Conservation (phyloP, 257 asterid genomes). For the Solanum rostratum region DNA sequence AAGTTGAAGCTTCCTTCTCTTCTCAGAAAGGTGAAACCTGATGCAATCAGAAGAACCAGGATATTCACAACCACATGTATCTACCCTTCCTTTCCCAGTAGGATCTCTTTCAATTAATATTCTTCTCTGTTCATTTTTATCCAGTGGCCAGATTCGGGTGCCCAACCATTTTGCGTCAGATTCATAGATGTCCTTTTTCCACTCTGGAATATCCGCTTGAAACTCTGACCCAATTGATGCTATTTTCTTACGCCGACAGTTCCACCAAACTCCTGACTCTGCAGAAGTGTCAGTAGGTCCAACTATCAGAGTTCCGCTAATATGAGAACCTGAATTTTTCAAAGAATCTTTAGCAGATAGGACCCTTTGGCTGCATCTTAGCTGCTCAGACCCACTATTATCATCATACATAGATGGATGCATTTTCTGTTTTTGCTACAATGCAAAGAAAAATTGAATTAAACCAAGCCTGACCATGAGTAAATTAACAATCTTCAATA, state of each 20-base stretch:
- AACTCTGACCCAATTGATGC: conserved; percentile 26
- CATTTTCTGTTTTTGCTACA: conserved; percentile 79
- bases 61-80: conserved; percentile 27
- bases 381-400: conserved; percentile 30
- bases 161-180: conserved; percentile 45
- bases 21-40: conserved; percentile 23
- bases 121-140: conserved; percentile 9
- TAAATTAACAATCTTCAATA: background rate
- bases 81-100: conserved; percentile 33
- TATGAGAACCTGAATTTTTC: conserved; percentile 26
- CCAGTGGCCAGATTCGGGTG: conserved; percentile 24
- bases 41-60: conserved; percentile 30
- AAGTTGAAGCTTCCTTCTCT: conserved; percentile 13
- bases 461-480: background rate
- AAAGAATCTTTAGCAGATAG: conserved; percentile 37
- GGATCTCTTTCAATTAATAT: conserved; percentile 29
- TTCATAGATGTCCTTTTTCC: conserved; percentile 14
- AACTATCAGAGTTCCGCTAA: conserved; percentile 7
- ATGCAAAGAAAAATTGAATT: conserved; percentile 9
- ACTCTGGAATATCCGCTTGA: conserved; percentile 47
- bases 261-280: conserved; percentile 21
- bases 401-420: conserved; percentile 76
- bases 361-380: conserved; percentile 69
- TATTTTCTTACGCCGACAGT: conserved; percentile 13
- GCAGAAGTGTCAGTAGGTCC: conserved; percentile 14